Evolutionary conservation across 345 rosid species (phyloP), one percentile per base, ranked within the genome.

Genomic region (Physaria fendleri): DNA sequence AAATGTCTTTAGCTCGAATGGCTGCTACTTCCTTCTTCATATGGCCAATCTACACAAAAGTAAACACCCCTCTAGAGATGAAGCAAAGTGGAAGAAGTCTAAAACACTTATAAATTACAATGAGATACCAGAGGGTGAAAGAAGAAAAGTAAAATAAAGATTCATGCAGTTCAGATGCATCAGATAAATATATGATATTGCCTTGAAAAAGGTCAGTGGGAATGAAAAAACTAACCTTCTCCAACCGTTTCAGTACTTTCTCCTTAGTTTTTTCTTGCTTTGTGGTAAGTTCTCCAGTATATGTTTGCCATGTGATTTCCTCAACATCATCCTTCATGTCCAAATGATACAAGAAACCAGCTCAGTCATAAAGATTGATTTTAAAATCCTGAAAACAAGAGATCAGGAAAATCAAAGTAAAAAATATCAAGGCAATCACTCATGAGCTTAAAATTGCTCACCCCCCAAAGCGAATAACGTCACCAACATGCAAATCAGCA

Each of bases 11-110:
- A 46, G 78, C 95, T 62, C 95, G 94, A 39, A 93, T 93, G 43
- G 85, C 88, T 81, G 87, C 85, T 71, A 93, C 76, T 79, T 93
- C 99, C 75, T 84, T 93, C 81, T 78, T 93, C 95, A 89, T 93
- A 69, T 93, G 94, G 64, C 89, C 87, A 75, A 90, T 87, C 97
- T 90, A 72, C 37, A 59, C 27, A 28, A 32, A 58, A 40, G 59
- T 8, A 47, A 54, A 55, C 5, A 47, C 58, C 23, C 44, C 7
- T 10, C 61, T 20, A 59, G 59, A 28, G 5, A 45, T 48, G 54
- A 67, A 12, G 62, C 25, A 15, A 42, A 55, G 35, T 44, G 40
- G 68, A 42, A 11, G 33, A 14, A 13, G 33, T 35, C 33, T 52
- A 40, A 22, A 11, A 10, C 8, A 35, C 21, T 14, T 23, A 16